Evolutionary conservation across 495 filamentous ascomycete genomes (phyloP).

Genomic region (Neurospora sp.): DNA sequence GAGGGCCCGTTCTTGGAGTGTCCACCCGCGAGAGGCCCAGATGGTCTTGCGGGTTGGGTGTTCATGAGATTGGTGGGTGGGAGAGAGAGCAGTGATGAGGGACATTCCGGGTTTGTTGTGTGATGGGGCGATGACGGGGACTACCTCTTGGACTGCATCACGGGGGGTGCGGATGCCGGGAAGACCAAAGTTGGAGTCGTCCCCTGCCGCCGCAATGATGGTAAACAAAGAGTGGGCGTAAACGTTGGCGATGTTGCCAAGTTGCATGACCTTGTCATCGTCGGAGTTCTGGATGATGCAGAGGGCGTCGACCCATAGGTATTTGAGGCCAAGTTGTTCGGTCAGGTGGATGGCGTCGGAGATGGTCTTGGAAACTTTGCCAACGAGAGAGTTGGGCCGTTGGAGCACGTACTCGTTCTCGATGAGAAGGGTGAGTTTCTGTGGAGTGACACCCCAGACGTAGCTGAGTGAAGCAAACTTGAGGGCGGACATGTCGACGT

Average conservation of each 20-base stretch:
- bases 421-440: not conserved
- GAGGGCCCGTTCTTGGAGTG: not conserved
- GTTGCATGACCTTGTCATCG: slow-evolving; percentile 13
- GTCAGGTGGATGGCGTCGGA: slow-evolving; percentile 13
- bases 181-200: not conserved
- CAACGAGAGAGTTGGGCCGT: not conserved
- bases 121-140: not conserved
- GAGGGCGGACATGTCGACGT: not conserved
- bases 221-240: slow-evolving; percentile 12
- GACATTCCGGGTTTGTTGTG: not conserved
- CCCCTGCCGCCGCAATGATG: slow-evolving; percentile 6
- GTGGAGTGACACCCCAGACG: slow-evolving; percentile 1
- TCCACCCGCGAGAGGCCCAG: not conserved
- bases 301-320: slow-evolving; percentile 21
- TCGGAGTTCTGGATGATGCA: slow-evolving; percentile 22
- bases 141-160: not conserved
- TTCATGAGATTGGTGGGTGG: not conserved
- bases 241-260: slow-evolving; percentile 11
- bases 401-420: slow-evolving; percentile 1
- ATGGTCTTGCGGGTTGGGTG: not conserved
- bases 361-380: slow-evolving; percentile 9
- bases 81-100: not conserved
- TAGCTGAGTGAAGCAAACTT: slow-evolving; percentile 2
- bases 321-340: slow-evolving; percentile 9
- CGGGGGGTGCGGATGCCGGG: not conserved